Evolutionary conservation across 306 rosid species (phyloP).

Genomic region (Quercus agrifolia): DNA sequence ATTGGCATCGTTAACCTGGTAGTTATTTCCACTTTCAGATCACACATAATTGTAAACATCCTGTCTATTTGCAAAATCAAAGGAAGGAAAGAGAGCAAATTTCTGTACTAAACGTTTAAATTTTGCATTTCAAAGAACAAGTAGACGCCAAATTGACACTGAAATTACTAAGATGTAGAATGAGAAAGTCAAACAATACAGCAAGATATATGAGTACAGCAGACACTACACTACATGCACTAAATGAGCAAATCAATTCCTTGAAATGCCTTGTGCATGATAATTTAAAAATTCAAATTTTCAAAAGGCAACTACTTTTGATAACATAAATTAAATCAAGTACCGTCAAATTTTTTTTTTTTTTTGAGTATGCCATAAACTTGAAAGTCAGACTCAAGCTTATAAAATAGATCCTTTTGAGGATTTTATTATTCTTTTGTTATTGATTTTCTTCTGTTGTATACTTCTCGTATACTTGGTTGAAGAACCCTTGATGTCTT

Average conservation of each 20-base stretch:
- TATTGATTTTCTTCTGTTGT: background rate
- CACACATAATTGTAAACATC: background rate
- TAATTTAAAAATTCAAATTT: background rate
- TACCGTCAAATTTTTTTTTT: background rate
- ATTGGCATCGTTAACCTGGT: constrained; percentile 68
- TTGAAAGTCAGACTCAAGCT: background rate
- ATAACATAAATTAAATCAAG: background rate
- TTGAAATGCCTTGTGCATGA: background rate
- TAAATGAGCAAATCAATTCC: too few relatives aligned
- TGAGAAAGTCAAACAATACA: background rate
- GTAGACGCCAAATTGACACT: background rate
- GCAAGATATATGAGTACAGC: background rate
- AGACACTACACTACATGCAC: background rate
- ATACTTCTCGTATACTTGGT: background rate
- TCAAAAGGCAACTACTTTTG: background rate
- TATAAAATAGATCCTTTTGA: background rate
- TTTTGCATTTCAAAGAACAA: background rate
- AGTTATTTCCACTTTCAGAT: constrained; percentile 27
- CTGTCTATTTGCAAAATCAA: background rate
- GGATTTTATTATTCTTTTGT: background rate
- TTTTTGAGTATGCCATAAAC: background rate
- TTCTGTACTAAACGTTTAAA: background rate
- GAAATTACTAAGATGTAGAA: background rate
- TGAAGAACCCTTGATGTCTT: background rate
- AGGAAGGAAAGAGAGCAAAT: background rate